Base-by-base conservation (phyloP, 306 rosid genomes). In the Quercus berberidifolia region DNA sequence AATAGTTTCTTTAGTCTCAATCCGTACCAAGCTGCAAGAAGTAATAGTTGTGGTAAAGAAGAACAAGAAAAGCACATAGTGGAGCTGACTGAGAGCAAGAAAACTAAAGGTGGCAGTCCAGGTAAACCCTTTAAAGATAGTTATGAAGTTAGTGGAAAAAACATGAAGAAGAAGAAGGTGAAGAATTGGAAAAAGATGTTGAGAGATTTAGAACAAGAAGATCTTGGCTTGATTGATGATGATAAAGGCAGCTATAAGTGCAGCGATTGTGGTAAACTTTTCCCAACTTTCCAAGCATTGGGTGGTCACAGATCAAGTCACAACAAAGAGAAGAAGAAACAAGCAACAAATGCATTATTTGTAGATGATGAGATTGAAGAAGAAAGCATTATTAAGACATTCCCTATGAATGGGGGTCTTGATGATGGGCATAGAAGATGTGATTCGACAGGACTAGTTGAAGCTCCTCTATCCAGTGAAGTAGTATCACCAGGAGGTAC, bases 231-330 rank as follows among this genome's bases (percentile, higher is more conserved):
- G 56, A 17, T 30, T 33, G 18, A 49, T 20, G 52, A 55, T 19
- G 12, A 18, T 69, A 26, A 71, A 14, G 55, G 9, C 35, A 56
- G 63, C 4, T 76, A 71, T 43, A 64, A 69, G 18, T 86, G 86
- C 20, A 25, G n/a, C 8, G 73, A 17, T 15, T 86, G 89, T 38
- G 55, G 38, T 2, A 81, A 67, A 71, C 35, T 83, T 17, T 83
- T 83, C 31, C 0, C 58, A 1, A 78, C 82, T 26, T 83, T 71
- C 57, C 87, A 81, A 65, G 89, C 77, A 3, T 70, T 86, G 70
- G 87, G 89, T 5, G 87, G 87, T 33, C 89, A 86, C 28, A 86
- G 71, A 78, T 81, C 87, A 14, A 67, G 57, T 43, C 87, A 86
- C 79, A 82, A 69, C 31, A 80, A 71, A 56, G 77, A 41, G 12